A percentile compares a stretch with the other conserved stretches of the same genome.
Evolutionary conservation across 805 yeast genomes (phyloP).

Genomic region (Starmerella vaccinii): DNA sequence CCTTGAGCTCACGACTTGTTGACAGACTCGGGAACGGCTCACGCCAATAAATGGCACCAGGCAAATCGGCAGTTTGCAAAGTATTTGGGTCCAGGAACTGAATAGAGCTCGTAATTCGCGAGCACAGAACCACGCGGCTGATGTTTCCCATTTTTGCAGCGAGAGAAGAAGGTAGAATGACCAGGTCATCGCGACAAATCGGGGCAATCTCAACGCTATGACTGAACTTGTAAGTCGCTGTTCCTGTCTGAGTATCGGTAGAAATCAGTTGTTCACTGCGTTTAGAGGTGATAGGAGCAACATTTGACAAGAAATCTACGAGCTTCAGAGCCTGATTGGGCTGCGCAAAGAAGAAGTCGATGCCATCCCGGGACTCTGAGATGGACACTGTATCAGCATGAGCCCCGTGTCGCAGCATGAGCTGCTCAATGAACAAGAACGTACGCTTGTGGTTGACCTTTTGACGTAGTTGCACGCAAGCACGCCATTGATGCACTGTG

Average conservation of each 20-base stretch:
- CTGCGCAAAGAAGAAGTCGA: constrained; percentile 79
- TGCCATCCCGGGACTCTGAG: constrained; percentile 79
- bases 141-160: constrained; percentile 77
- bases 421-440: constrained; percentile 80
- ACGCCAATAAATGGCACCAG: constrained; percentile 68
- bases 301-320: constrained; percentile 77
- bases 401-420: constrained; percentile 81
- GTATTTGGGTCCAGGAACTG: constrained; percentile 78
- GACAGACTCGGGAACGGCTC: constrained; percentile 63
- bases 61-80: constrained; percentile 64
- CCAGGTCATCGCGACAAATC: constrained; percentile 85
- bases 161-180: constrained; percentile 68
- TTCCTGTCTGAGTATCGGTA: constrained; percentile 80
- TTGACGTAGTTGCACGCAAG: constrained; percentile 92
- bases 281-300: constrained; percentile 69
- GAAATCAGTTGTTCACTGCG: constrained; percentile 83
- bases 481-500: constrained; percentile 93
- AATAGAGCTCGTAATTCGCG: constrained; percentile 62
- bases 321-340: constrained; percentile 85
- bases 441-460: constrained; percentile 93
- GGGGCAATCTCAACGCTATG: constrained; percentile 88
- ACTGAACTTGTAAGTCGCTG: constrained; percentile 77
- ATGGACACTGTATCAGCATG: constrained; percentile 86
- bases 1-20: constrained; percentile 53
- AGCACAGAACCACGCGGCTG: constrained; percentile 69